phyloP scores from a whole-genome alignment of 2,329 filamentous ascomycete genomes.

The Talaromyces funiculosus region DNA sequence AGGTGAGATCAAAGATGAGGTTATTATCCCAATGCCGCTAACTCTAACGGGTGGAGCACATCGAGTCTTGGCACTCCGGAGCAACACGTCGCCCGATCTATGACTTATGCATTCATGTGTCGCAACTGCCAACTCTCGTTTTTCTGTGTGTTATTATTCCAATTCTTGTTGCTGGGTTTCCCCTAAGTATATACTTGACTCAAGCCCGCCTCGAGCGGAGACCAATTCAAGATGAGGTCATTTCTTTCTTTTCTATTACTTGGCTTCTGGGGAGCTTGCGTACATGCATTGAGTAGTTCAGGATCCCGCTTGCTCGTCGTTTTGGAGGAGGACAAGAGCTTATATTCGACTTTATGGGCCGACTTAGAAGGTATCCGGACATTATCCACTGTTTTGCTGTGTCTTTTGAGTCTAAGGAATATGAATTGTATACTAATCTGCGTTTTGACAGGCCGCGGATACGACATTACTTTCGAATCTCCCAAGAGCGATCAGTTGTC shows the following conservation, averaged over 20 bases:
- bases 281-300: conserved; percentile 68
- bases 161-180: no score
- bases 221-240: conserved; percentile 61
- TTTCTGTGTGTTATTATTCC: conserved; percentile 14
- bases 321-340: conserved; percentile 78
- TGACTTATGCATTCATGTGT: neutral
- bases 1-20: neutral
- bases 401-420: no score
- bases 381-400: neutral
- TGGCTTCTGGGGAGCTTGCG: conserved; percentile 44
- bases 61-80: conserved; percentile 36
- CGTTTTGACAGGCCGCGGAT: conserved; percentile 66
- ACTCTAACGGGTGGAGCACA: conserved; percentile 1
- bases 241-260: conserved; percentile 65
- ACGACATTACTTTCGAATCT: conserved; percentile 71
- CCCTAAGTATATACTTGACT: neutral
- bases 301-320: conserved; percentile 80
- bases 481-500: conserved; percentile 72
- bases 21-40: conserved; percentile 1
- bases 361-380: conserved; percentile 41
- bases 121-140: conserved; percentile 13
- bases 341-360: conserved; percentile 69
- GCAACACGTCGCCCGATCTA: conserved; percentile 42
- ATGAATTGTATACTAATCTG: neutral
- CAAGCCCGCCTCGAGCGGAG: conserved; percentile 31